Conservation (phyloP, 345 rosid genomes). For the Salix udensis region DNA sequence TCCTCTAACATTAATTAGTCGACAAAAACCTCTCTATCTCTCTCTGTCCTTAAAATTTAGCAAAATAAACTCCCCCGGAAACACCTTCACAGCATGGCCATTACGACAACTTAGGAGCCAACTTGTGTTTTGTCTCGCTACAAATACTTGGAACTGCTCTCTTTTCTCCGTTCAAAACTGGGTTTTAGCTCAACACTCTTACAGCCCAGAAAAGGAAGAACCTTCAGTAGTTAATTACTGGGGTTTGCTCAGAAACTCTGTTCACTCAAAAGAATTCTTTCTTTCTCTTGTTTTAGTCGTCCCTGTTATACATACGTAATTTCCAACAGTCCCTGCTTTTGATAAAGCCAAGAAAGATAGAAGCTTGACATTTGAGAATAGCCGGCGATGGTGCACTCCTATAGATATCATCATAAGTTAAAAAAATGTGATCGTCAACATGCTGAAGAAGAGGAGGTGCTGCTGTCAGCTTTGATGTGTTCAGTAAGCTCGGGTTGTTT, state of each 20-base stretch:
- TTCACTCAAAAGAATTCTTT: not conserved
- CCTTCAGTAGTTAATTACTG: not conserved
- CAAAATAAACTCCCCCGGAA: not conserved
- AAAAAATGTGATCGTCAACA: constrained; percentile 45
- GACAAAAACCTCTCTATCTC: not conserved
- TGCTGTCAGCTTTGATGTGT: constrained; percentile 24
- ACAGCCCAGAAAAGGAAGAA: not conserved
- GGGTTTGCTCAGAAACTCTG: not conserved
- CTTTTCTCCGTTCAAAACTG: not conserved
- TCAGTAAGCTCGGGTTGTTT: constrained; percentile 29
- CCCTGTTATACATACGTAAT: too few relatives aligned
- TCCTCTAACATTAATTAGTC: not conserved
- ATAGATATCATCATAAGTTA: constrained; percentile 44
- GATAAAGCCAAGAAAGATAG: not conserved
- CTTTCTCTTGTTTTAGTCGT: not conserved
- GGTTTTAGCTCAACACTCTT: not conserved
- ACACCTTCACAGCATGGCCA: not conserved
- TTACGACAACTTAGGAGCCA: not conserved
- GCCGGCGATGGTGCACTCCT: constrained; percentile 41
- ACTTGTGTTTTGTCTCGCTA: not conserved
- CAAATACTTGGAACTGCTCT: not conserved
- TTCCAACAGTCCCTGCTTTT: not conserved
- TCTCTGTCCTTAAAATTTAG: not conserved
- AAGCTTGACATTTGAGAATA: not conserved
- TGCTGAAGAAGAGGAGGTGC: constrained; percentile 34